Evolutionary conservation across 2,329 filamentous ascomycete genomes (phyloP), one percentile per base, ranked within the genome.

Genomic region (Torrubiella hemipterigena): DNA sequence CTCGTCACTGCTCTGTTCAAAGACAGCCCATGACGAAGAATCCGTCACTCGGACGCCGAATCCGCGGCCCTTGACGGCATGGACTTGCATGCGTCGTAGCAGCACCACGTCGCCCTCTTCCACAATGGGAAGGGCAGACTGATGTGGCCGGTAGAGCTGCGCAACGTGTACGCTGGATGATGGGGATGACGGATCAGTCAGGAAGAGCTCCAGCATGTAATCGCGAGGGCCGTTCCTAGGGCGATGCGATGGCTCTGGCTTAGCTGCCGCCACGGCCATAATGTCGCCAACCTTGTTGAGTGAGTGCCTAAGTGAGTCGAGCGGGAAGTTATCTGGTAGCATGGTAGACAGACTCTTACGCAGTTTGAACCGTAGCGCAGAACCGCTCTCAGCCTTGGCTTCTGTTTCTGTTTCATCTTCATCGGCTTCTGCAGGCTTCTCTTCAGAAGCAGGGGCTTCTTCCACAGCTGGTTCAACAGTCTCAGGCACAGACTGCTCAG

Each of bases 11-110:
- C 51, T 51, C 23, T 53, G 51, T 41, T 74, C 69, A 38, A 73
- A 77, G 4, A 79, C 69, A 3, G 69, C 73, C 69, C 75, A 79
- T 32, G 68, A 66, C 12, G 70, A 76, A 20, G 54, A 57, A 27
- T 69, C 67, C n/a, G 57, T 61, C n/a, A 61, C 63, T 29, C 62
- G 55, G 30, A 77, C 51, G 1, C 69, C 72, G 38, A 70, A 75
- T 2, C 67, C 72, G 31, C 65, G 65, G 27, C 58, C 59, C 35
- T 65, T 64, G 30, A 76, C 51, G 3, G 70, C 57, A 25, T 65
- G 56, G 11, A 75, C 66, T 17, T 60, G 58, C 39, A 79, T 71
- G 29, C 63, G 59, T 16, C 69, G 63, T 23, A 79, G 60, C 19
- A 79, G 56, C 19, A 78, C 58, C 3, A 69, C 61, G 42, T 79